Evolutionary conservation across 306 rosid genomes (phyloP), one percentile per base, ranked within the genome.

Genomic region (Pyrus bretschneideri): DNA sequence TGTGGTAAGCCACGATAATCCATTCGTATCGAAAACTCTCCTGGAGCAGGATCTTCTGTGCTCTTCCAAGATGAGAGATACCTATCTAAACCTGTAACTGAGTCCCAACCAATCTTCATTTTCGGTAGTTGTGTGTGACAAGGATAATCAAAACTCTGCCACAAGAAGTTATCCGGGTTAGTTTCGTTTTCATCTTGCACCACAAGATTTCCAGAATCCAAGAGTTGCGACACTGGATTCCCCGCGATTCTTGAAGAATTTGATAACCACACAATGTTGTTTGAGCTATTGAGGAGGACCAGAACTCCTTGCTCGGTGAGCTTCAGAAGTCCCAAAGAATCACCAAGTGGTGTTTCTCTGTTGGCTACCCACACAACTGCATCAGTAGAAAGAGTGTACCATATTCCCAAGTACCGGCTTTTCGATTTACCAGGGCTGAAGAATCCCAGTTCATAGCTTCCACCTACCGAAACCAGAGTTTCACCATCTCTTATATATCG

Each of bases 1-100:
- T 85, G 80, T 8, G 89, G 85, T 69, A 71, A 73, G 46, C 69
- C 77, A 27, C 19, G 30, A 3, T 0, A 11, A 29, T 44, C 42
- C 11, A 73, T 35, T 57, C 81, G 72, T 59, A 71, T 73, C 1
- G 69, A 17, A 5, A 85, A 84, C 17, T 66, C 84, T 44, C 88
- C 90, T 1, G 76, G 83, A 63, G 93, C 85, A n/a, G 90, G 90
- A 65, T 87, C 91, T 6, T 86, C 78, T 71, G 71, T 23, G 58
- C 54, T 82, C 71, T 71, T 86, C 91, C 89, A 86, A 14, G 87
- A 71, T 0, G 85, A 63, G 6, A 80, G 1, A 4, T 69, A 67
- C 68, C 87, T 38, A 3, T 87, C 72, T 1, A 78, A 62, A 33
- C 86, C 79, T 0, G 73, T 85, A 22, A 42, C 78, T 0, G 72